Evolutionary conservation across 192 early-diverging fungal genomes (phyloP), one percentile per base, ranked within the genome.

Genomic region (Podila epigama): DNA sequence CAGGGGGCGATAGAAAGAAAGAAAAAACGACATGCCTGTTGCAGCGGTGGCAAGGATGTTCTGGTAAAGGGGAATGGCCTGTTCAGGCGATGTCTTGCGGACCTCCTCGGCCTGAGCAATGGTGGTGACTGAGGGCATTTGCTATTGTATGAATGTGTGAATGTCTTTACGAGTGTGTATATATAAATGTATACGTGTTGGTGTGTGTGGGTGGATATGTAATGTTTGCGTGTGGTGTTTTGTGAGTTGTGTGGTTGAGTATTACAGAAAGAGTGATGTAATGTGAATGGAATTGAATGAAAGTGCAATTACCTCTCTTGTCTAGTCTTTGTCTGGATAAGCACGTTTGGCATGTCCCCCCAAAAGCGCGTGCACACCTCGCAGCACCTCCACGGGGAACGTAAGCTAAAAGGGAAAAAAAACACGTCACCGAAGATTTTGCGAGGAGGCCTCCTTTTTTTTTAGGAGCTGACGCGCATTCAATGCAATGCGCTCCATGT

Each of bases 1-100:
- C n/a, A n/a, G n/a, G n/a, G n/a, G n/a, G n/a, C n/a, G n/a, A n/a
- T n/a, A n/a, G n/a, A n/a, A n/a, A n/a, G n/a, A n/a, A n/a, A n/a
- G n/a, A n/a, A n/a, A n/a, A n/a, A n/a, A n/a, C 20, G 20, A 68
- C 73, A 44, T 77, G 66, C 73, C 63, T 60, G 44, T 60, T 20
- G 65, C 63, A 48, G 65, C 59, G 20, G 79, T 57, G 34, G 79
- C 69, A 15, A 94, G 81, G 63, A 93, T 84, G 42, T 71, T 62
- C 63, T 89, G 83, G 78, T 93, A 93, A 18, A 70, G 63, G 34
- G 81, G 68, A 42, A 93, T 85, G 18, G 92, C 89, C 68, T 93
- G 80, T 12, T 82, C 83, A 13, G 89, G 87, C 18, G 86, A 80
- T 25, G 83, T 84, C 66, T 90, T 87, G 28, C 80, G 84, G 28